Base-by-base conservation (phyloP, 1,284 basidiomycete genomes). In the Ustilago shanxiensis region DNA sequence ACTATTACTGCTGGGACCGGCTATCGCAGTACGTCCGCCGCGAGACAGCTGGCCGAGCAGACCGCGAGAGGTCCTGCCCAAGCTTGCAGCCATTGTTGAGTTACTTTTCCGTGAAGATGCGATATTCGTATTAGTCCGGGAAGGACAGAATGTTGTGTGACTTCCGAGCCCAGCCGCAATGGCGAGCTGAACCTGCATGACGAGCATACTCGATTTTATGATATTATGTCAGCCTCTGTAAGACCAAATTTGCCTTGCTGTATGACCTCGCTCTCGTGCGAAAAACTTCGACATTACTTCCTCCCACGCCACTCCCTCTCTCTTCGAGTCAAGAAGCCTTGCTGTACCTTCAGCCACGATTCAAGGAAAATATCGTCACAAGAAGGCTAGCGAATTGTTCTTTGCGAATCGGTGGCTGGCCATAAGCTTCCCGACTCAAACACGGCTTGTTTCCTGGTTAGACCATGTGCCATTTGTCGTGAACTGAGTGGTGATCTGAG, bases 1-100 rank as follows among this genome's bases (percentile, higher is more conserved):
- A 28, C 11, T 24, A 26, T 35, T 45, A 11, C 41, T 20, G 39
- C 59, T 52, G 31, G 45, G 35, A 31, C 37, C 45, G 8, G 60
- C 50, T 22, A 54, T 14, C 10, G 41, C 39, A 20, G 31, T 20
- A 28, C 41, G 49, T 44, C 52, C 55, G 60, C 22, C 24, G 5
- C 65, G 64, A n/a, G 60, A 33, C 13, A 72, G 52, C 49, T 60
- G 70, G 16, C 39, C 20, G 39, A 67, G 24, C 53, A 67, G 31
- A 22, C 45, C 49, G 33, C 56, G 24, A 10, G 58, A 57, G 16
- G 31, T 52, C 26, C 58, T 50, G 33, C 53, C 52, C 39, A 45
- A 41, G 49, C 47, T 70, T 35, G 49, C 62, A 28, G 58, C 47
- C 61, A 65, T 65, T 24, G 2, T 65, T 50, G 16, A 22, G 22